Conservation (phyloP, 2,329 filamentous ascomycete species). For the Zymoseptoria ardabiliae region DNA sequence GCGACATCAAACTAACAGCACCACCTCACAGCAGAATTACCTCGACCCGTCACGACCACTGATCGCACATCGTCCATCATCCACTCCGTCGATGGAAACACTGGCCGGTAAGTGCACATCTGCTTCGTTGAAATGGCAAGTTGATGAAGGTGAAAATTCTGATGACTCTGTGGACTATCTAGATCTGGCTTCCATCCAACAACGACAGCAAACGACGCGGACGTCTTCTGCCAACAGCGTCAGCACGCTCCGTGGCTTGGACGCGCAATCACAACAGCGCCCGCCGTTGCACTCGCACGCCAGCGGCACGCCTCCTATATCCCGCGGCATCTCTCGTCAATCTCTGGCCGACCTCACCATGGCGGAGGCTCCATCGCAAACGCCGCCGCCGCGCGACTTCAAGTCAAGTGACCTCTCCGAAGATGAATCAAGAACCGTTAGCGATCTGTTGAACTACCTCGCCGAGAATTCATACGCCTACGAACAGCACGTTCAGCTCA, state of each 20-base stretch:
- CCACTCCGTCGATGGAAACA: constrained; percentile 43
- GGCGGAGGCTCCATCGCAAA: constrained; percentile 39
- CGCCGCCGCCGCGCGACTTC: constrained; percentile 37
- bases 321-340: constrained; percentile 35
- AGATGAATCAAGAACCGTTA: constrained; percentile 38
- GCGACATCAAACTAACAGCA: constrained; percentile 7
- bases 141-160: neutral
- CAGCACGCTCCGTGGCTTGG: constrained; percentile 8
- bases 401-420: constrained; percentile 37
- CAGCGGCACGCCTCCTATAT: constrained; percentile 27
- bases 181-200: constrained; percentile 44
- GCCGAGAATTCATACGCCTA: constrained; percentile 44
- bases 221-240: constrained; percentile 26
- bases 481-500: constrained; percentile 41
- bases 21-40: neutral
- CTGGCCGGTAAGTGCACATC: constrained; percentile 35
- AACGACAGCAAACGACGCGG: constrained; percentile 36
- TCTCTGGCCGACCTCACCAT: constrained; percentile 41
- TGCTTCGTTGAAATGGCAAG: neutral
- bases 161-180: constrained; percentile 10
- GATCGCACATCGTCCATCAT: constrained; percentile 33
- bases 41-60: constrained; percentile 13
- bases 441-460: constrained; percentile 37
- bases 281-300: constrained; percentile 11
- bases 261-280: constrained; percentile 27